These are phyloP conservation scores for Boletellus emodensis DNA, from an alignment of 768 basidiomycete genomes.

Conservation along the genomic window DNA sequence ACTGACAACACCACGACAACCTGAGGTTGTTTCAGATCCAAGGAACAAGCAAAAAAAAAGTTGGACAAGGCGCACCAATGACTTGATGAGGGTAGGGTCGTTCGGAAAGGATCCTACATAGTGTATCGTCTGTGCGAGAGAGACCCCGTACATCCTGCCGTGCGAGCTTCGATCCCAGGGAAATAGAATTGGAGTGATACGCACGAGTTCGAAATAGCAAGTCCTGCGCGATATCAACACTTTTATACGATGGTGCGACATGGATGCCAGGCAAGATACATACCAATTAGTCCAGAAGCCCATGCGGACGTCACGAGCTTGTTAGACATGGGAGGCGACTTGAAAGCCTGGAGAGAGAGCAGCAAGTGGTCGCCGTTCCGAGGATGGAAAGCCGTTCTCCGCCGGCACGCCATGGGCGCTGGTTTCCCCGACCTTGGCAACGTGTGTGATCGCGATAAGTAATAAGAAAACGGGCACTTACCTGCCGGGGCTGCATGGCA, in stretches of 20 bases:
- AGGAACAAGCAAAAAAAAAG: not conserved
- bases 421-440: too few relatives aligned
- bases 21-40: not conserved
- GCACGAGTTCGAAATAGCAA: conserved; percentile 2
- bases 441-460: too few relatives aligned
- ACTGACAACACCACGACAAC: conserved; percentile 13
- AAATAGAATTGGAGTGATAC: not conserved
- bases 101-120: conserved; percentile 7
- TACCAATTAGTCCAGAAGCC: conserved; percentile 13
- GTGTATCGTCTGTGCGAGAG: conserved; percentile 2
- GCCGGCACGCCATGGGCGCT: too few relatives aligned
- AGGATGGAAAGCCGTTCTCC: too few relatives aligned
- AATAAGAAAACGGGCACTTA: too few relatives aligned
- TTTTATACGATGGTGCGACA: not conserved
- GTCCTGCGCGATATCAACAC: not conserved
- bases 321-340: conserved; percentile 2
- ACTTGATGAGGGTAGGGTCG: conserved; percentile 5
- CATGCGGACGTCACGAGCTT: conserved; percentile 4
- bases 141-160: conserved; percentile 9
- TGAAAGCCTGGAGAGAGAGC: not conserved
- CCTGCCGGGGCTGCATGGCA: too few relatives aligned
- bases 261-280: not conserved
- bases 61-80: conserved; percentile 3
- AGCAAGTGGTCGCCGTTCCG: not conserved
- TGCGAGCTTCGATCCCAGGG: not conserved